Evolutionary conservation across 2,329 filamentous ascomycete species (phyloP).

Genomic region (Colletotrichum paranaense): DNA sequence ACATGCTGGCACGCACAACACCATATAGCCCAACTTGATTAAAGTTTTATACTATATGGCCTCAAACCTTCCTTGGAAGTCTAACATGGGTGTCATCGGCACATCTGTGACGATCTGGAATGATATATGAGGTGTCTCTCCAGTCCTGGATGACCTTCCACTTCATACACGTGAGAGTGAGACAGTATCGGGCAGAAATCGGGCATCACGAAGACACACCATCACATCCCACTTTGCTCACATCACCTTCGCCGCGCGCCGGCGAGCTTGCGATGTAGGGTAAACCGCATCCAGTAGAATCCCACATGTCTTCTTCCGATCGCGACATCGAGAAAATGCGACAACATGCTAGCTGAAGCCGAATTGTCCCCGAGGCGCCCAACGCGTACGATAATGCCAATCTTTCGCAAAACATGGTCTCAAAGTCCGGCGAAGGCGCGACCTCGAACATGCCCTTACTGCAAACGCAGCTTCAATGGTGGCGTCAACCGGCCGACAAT

Average conservation of each 20-base stretch:
- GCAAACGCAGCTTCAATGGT: slow-evolving; percentile 21
- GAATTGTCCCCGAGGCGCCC: background rate
- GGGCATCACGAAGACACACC: background rate
- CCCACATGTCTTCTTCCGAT: background rate
- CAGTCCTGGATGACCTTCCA: too few relatives aligned
- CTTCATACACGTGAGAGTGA: background rate
- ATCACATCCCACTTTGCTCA: too few relatives aligned
- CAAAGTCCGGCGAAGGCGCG: too few relatives aligned
- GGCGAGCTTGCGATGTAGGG: background rate
- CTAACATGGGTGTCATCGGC: background rate
- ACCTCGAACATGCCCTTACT: background rate
- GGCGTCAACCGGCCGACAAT: slow-evolving; percentile 19
- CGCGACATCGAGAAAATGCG: background rate
- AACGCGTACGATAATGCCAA: background rate
- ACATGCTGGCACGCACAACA: background rate
- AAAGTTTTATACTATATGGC: background rate
- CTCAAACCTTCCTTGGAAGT: background rate
- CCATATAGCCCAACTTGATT: background rate
- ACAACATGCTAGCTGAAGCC: background rate
- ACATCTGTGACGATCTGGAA: background rate
- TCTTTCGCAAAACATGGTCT: too few relatives aligned
- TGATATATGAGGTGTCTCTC: background rate
- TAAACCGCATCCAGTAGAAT: slow-evolving; percentile 8
- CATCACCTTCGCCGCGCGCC: background rate
- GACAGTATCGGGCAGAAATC: background rate